Evolutionary conservation across 2,329 filamentous ascomycete genomes (phyloP).

Genomic region (Fusarium xylarioides): DNA sequence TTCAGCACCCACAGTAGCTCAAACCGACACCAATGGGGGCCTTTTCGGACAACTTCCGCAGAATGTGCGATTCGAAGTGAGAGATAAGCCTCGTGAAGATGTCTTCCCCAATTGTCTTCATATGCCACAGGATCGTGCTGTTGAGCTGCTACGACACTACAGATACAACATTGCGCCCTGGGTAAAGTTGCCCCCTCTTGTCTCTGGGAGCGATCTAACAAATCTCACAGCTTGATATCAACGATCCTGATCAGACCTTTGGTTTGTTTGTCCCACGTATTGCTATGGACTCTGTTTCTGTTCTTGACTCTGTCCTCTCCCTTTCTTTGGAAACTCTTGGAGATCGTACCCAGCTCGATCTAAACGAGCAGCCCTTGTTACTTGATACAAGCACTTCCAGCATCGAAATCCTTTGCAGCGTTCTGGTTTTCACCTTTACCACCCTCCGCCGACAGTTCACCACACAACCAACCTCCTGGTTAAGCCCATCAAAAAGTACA

Average conservation of each 20-base stretch:
- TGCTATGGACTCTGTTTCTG: slow-evolving; percentile 36
- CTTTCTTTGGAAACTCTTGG: slow-evolving; percentile 34
- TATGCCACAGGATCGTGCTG: slow-evolving; percentile 37
- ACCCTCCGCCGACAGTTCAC: slow-evolving; percentile 27
- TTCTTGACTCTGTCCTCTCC: slow-evolving; percentile 43
- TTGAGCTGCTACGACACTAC: slow-evolving; percentile 53
- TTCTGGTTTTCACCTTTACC: slow-evolving; percentile 21
- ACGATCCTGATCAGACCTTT: slow-evolving; percentile 52
- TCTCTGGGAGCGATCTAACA: background rate
- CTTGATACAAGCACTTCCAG: slow-evolving; percentile 11
- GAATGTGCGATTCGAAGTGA: background rate
- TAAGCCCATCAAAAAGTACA: slow-evolving; percentile 27
- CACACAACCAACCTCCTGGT: slow-evolving; percentile 32
- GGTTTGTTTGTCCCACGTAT: slow-evolving; percentile 49
- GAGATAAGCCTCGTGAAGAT: slow-evolving; percentile 4
- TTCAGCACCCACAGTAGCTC: slow-evolving; percentile 9
- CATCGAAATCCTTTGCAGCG: slow-evolving; percentile 6
- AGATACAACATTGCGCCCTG: slow-evolving; percentile 56
- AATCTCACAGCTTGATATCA: slow-evolving; percentile 52
- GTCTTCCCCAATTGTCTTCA: slow-evolving; percentile 40
- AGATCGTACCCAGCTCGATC: slow-evolving; percentile 10
- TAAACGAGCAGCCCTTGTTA: slow-evolving; percentile 1
- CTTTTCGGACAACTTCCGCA: slow-evolving; percentile 18
- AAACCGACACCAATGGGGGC: slow-evolving; percentile 2
- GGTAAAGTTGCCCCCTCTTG: slow-evolving; percentile 44